Conservation (phyloP, 345 rosid genomes). For the Theobroma cacao region DNA sequence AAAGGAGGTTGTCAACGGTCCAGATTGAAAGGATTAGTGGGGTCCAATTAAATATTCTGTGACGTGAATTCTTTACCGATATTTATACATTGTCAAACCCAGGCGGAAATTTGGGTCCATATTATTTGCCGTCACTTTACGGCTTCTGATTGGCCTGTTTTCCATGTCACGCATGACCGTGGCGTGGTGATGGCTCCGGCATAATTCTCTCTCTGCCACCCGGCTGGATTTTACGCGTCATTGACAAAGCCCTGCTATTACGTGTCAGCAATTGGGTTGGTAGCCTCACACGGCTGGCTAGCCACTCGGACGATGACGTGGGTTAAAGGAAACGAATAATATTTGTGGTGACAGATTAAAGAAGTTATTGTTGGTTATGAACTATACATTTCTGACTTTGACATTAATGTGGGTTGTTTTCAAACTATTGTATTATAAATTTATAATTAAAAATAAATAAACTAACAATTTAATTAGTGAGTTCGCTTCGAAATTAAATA, state of each 20-base stretch:
- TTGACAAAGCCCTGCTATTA: background rate
- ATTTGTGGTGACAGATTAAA: too few species aligned
- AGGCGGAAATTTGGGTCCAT: background rate
- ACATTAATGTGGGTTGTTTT: too few species aligned
- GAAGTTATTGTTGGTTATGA: too few species aligned
- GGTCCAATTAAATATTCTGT: background rate
- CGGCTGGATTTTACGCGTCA: background rate
- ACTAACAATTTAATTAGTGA: too few species aligned
- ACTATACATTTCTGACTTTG: too few species aligned
- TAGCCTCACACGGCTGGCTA: background rate
- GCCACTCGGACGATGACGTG: background rate
- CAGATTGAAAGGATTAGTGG: background rate
- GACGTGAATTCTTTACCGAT: background rate
- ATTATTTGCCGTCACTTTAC: background rate
- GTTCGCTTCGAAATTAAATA: too few species aligned
- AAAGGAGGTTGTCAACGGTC: background rate
- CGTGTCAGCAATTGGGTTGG: background rate
- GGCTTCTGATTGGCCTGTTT: background rate
- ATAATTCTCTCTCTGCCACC: background rate
- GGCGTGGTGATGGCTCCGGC: slow-evolving; percentile 7
- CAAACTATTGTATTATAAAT: too few species aligned
- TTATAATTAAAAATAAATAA: too few species aligned
- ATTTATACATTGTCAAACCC: background rate
- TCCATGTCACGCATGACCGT: background rate
- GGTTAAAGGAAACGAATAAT: background rate